Base-by-base conservation (phyloP, 192 early-diverging fungal species). In the Coemansia aciculifera region DNA sequence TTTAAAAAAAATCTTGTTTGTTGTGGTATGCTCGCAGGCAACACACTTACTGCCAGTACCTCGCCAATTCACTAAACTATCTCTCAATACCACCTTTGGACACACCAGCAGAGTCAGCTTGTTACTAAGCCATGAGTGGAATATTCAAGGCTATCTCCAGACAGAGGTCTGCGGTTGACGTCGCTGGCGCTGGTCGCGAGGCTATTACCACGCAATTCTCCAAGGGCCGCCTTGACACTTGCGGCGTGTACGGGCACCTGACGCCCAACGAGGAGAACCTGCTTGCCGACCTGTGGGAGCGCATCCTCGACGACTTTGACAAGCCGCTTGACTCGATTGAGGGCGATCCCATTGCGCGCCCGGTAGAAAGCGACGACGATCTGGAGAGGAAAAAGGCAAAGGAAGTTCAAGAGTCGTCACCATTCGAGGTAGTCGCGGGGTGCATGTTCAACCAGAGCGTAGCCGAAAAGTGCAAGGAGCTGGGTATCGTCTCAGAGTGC, bases 391-490 rank as follows among this genome's bases (percentile, higher is more conserved):
- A 66, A 48, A 76, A 75, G 64, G 79, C 79, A 8, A 73, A 68
- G 56, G 71, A 82, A 5, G 64, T 62, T 0, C 64, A 69, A 56
- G 78, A 72, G 52, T 59, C 59, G 13, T 37, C 66, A 32, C 79
- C 79, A 7, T 82, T 83, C 29, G 81, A 83, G 56, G 81, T 83
- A 1, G 74, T 73, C 61, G 54, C 69, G 9, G 81, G 81, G 31
- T 78, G 76, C 46, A 83, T 78, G 81, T 83, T 69, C 65, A 78
- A 78, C 69, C 66, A 83, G 62, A 67, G 66, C 3, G 76, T 83
- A 12, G 66, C 51, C 0, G 66, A 71, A 19, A 75, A 59, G 60
- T 78, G 75, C 60, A 67, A 57, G 49, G 67, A 75, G 67, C 64
- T 75, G 43, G 76, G 81, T 0, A 72, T 72, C 6, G 63, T 37